Evolutionary conservation across 768 basidiomycete species (phyloP).

Genomic region (Neoboletus magnificus): DNA sequence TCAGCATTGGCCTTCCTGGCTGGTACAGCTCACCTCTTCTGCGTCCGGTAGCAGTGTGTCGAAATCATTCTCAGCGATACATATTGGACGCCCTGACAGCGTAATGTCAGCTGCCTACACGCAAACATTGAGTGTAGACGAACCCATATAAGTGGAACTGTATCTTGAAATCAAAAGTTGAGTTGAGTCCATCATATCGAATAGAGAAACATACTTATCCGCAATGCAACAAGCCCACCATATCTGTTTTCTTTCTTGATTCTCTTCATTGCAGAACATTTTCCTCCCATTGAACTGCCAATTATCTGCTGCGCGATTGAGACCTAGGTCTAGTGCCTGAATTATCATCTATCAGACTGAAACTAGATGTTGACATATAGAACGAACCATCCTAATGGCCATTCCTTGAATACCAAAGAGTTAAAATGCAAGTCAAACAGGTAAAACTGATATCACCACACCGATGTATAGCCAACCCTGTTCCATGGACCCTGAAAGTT

Average conservation of each 20-base stretch:
- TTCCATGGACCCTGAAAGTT: slow-evolving; percentile 56
- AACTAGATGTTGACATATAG: neutral
- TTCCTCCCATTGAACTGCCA: slow-evolving; percentile 65
- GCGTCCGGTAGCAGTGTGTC: slow-evolving; percentile 61
- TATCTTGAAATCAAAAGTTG: slow-evolving; percentile 41
- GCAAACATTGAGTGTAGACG: neutral
- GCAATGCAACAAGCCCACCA: slow-evolving; percentile 77
- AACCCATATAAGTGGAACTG: slow-evolving; percentile 74
- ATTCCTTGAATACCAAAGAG: slow-evolving; percentile 42
- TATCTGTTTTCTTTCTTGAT: slow-evolving; percentile 68
- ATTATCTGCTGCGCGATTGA: slow-evolving; percentile 73
- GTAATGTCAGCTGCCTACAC: slow-evolving; percentile 8
- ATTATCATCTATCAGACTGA: slow-evolving; percentile 2
- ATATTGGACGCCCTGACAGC: slow-evolving; percentile 56
- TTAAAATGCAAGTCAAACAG: neutral
- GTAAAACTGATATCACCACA: slow-evolving; percentile 22
- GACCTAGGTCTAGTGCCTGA: slow-evolving; percentile 75
- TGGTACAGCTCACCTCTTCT: slow-evolving; percentile 41
- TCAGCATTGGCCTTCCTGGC: slow-evolving; percentile 3
- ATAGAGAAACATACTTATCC: slow-evolving; percentile 52
- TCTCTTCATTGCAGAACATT: slow-evolving; percentile 64
- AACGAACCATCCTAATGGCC: slow-evolving; percentile 69
- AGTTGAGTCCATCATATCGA: neutral
- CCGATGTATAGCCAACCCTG: slow-evolving; percentile 85
- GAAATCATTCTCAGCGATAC: slow-evolving; percentile 67